A percentile compares a stretch with the other conserved stretches of the same genome.
phyloP scores from a whole-genome alignment of 2,329 filamentous ascomycete genomes.

The Sporothrix brasiliensis region DNA sequence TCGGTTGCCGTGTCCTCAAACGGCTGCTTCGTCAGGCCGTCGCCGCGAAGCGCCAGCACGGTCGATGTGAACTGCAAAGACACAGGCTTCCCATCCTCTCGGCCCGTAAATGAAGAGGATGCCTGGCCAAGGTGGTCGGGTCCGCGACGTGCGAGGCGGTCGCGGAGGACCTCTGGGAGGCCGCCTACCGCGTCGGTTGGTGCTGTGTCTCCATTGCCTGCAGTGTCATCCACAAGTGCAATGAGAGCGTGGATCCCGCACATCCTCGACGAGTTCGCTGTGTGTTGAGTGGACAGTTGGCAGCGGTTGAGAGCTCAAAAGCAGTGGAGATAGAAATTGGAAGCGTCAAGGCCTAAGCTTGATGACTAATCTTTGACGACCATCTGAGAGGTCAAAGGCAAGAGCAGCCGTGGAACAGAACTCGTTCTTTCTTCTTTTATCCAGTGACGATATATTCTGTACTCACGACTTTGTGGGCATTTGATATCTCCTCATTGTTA shows the following conservation, averaged over 20 bases:
- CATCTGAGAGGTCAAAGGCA: neutral
- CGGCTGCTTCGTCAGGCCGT: constrained; percentile 71
- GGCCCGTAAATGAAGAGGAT: constrained; percentile 34
- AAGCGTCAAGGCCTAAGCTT: neutral
- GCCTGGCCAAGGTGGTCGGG: constrained; percentile 60
- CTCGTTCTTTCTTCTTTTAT: neutral
- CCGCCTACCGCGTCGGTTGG: constrained; percentile 15
- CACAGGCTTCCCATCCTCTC: constrained; percentile 40
- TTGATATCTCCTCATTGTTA: neutral
- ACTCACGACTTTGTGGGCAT: neutral
- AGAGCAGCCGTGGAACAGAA: neutral
- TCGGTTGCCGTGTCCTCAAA: constrained; percentile 54
- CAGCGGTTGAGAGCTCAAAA: neutral
- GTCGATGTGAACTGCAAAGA: constrained; percentile 72
- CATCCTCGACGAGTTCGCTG: constrained; percentile 47
- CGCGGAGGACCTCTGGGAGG: constrained; percentile 46
- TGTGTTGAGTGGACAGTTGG: neutral
- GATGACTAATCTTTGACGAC: neutral
- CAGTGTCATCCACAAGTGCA: constrained; percentile 40
- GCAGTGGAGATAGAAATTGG: too few species aligned
- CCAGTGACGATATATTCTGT: neutral
- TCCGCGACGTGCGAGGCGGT: constrained; percentile 58
- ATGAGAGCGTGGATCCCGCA: constrained; percentile 63
- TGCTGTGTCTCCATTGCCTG: constrained; percentile 1
- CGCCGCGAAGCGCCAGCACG: constrained; percentile 86